phyloP scores from a whole-genome alignment of 768 basidiomycete species.

The Cystofilobasidium macerans region DNA sequence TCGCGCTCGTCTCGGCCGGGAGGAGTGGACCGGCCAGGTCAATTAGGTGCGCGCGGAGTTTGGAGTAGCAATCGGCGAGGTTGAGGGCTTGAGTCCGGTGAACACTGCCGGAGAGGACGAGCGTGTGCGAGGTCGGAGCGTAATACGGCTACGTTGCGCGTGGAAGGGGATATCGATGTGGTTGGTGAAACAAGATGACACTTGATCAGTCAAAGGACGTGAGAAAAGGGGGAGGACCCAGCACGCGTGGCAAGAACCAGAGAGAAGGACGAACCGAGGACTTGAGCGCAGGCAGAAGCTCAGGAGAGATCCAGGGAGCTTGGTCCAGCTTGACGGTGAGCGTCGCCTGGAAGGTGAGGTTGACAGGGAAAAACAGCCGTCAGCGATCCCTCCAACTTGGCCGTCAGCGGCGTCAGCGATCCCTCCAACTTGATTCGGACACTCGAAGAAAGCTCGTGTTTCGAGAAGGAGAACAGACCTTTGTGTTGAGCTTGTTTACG shows the following conservation, averaged over 20 bases:
- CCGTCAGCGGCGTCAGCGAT: not conserved
- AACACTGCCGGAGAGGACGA: slow-evolving; percentile 1
- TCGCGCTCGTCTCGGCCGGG: slow-evolving; percentile 7
- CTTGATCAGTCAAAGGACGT: not conserved
- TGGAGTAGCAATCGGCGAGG: slow-evolving; percentile 10
- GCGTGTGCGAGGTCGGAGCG: slow-evolving; percentile 4
- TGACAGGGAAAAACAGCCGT: not conserved
- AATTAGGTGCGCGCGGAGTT: slow-evolving; percentile 10
- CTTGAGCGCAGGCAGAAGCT: not conserved
- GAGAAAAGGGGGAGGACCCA: too few relatives aligned
- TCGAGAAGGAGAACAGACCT: not conserved
- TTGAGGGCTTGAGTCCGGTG: slow-evolving; percentile 8
- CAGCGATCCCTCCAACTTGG: not conserved
- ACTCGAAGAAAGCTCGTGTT: not conserved
- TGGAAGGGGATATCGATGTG: not conserved
- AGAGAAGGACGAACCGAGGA: not conserved
- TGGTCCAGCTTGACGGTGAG: slow-evolving; percentile 3
- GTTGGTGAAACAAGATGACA: not conserved
- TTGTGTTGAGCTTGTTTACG: slow-evolving; percentile 17
- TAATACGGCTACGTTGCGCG: slow-evolving; percentile 9
- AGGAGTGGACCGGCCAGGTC: not conserved
- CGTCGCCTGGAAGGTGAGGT: slow-evolving; percentile 18
- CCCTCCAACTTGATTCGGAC: not conserved
- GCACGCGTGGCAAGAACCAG: not conserved
- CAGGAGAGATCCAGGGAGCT: slow-evolving; percentile 7